Conservation (phyloP, 208 protist species). For the Vickermania spadyakhi region DNA sequence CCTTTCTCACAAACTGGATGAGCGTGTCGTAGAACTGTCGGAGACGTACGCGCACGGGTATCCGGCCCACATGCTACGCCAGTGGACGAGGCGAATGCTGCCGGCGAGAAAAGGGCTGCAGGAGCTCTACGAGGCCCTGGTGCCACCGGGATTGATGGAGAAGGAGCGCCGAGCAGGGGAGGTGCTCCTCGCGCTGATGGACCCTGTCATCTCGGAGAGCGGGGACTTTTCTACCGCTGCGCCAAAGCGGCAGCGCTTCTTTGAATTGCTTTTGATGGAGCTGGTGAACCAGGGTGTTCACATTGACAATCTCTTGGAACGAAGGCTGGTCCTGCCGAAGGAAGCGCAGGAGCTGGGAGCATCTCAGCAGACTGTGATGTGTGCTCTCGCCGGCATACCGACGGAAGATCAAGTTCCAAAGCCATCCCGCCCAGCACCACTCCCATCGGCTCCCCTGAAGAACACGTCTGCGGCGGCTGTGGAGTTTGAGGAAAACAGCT, state of each 20-base stretch:
- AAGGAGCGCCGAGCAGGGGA: slow-evolving; percentile 37
- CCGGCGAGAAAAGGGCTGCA: slow-evolving; percentile 11
- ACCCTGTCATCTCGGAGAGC: slow-evolving; percentile 50
- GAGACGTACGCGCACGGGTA: slow-evolving; percentile 36
- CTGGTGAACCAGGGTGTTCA: slow-evolving; percentile 66
- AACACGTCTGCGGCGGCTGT: neutral
- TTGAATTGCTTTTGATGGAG: slow-evolving; percentile 64
- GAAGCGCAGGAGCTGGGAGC: slow-evolving; percentile 65
- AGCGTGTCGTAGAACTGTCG: slow-evolving; percentile 29
- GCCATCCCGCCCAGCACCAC: neutral
- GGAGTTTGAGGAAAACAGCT: slow-evolving; percentile 18
- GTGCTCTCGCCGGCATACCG: slow-evolving; percentile 28
- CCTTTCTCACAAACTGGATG: slow-evolving; percentile 31
- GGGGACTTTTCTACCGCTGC: slow-evolving; percentile 60
- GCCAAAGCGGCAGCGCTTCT: slow-evolving; percentile 43
- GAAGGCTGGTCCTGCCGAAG: slow-evolving; percentile 36
- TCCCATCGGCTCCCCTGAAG: neutral
- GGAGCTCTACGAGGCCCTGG: slow-evolving; percentile 26
- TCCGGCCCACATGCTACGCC: slow-evolving; percentile 21
- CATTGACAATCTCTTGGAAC: slow-evolving; percentile 51
- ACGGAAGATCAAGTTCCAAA: slow-evolving; percentile 6
- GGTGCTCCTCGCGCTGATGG: slow-evolving; percentile 36
- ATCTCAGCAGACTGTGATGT: slow-evolving; percentile 43
- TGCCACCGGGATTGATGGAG: slow-evolving; percentile 5
- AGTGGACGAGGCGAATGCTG: slow-evolving; percentile 3